phyloP scores from a whole-genome alignment of 768 basidiomycete species.

The Amanita exitialis region DNA sequence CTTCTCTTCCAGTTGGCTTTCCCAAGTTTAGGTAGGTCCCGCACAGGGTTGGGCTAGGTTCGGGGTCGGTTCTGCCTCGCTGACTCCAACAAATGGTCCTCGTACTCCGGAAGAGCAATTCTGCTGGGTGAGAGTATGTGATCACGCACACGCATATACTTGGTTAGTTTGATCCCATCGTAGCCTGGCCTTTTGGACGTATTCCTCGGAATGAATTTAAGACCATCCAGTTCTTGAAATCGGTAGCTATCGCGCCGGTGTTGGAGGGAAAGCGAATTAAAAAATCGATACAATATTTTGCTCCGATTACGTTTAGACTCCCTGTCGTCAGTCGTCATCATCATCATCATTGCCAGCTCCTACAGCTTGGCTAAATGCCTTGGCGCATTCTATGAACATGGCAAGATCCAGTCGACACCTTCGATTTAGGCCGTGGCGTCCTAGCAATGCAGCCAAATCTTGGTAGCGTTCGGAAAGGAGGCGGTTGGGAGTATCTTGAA shows the following conservation, averaged over 20 bases:
- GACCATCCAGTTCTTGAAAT: constrained; percentile 23
- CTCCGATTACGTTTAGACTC: constrained; percentile 15
- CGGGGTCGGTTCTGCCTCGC: constrained; percentile 21
- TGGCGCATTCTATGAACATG: constrained; percentile 26
- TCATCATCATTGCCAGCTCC: not conserved
- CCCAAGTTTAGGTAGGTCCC: constrained; percentile 27
- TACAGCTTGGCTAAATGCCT: constrained; percentile 18
- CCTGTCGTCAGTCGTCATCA: not conserved
- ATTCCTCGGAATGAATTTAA: constrained; percentile 32
- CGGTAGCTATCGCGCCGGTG: constrained; percentile 9
- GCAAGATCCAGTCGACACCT: constrained; percentile 18
- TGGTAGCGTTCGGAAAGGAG: constrained; percentile 22
- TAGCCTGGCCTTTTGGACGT: constrained; percentile 10
- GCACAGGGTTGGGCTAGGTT: constrained; percentile 16
- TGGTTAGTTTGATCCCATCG: constrained; percentile 11
- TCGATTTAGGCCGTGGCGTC: constrained; percentile 20
- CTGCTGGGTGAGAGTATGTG: constrained; percentile 30
- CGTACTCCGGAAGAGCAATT: constrained; percentile 25
- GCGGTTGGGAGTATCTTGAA: constrained; percentile 16
- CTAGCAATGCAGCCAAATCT: constrained; percentile 19
- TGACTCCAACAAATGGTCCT: constrained; percentile 41
- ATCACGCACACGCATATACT: constrained; percentile 16
- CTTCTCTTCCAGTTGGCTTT: constrained; percentile 27
- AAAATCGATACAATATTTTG: constrained; percentile 19
- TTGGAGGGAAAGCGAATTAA: constrained; percentile 21